phyloP scores from a whole-genome alignment of 495 filamentous ascomycete genomes.

The Tuber aestivum region DNA sequence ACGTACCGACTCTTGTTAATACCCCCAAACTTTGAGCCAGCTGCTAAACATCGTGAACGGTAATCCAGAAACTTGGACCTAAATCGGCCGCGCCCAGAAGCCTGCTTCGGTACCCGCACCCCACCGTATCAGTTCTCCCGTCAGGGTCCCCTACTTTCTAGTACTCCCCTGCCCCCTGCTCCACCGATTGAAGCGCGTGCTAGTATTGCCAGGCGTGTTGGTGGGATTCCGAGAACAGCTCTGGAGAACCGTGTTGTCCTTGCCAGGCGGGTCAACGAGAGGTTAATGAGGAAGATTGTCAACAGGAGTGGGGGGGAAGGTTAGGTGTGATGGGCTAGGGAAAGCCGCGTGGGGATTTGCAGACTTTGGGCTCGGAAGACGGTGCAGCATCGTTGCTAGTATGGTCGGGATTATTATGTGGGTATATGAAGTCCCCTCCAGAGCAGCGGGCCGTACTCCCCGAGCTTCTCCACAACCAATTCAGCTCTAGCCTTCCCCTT shows the following conservation, averaged over 20 bases:
- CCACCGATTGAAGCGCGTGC: conserved; percentile 48
- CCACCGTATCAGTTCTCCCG: conserved; percentile 46
- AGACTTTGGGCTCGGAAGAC: conserved; percentile 50
- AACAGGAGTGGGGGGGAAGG: conserved; percentile 44
- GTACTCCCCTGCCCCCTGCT: conserved; percentile 35
- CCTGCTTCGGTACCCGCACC: conserved; percentile 48
- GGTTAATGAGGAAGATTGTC: conserved; percentile 49
- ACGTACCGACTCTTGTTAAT: background rate
- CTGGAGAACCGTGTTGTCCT: conserved; percentile 51
- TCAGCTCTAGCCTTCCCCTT: background rate
- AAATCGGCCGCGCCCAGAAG: conserved; percentile 53
- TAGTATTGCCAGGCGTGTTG: conserved; percentile 45
- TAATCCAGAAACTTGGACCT: conserved; percentile 52
- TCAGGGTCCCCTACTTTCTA: conserved; percentile 25
- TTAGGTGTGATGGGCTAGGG: conserved; percentile 50
- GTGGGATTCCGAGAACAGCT: conserved; percentile 38
- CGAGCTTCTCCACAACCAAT: background rate
- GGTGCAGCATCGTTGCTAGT: conserved; percentile 49
- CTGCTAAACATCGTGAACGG: conserved; percentile 56
- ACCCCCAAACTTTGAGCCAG: conserved; percentile 47
- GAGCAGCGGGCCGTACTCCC: too few relatives aligned
- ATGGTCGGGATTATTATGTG: conserved; percentile 48
- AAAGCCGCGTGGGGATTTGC: conserved; percentile 56
- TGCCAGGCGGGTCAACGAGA: conserved; percentile 51
- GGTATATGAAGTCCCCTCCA: background rate